These are phyloP conservation scores for Trichoderma sp. DNA, from an alignment of 2,329 filamentous ascomycete genomes.

Conservation along the genomic window DNA sequence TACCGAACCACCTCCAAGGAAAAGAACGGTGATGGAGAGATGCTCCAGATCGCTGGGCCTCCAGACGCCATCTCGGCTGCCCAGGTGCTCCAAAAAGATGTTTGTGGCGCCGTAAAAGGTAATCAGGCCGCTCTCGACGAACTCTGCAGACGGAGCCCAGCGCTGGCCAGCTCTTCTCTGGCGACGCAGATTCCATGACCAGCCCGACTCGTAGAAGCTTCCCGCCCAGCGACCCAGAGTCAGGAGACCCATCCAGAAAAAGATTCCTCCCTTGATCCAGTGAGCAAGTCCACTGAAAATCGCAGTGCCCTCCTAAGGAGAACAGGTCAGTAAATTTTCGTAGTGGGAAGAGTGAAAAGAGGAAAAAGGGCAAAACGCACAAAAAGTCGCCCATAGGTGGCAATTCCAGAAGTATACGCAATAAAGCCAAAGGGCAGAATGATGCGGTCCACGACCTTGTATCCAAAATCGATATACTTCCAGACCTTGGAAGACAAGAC, in stretches of 20 bases:
- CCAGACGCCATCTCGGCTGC: constrained; percentile 71
- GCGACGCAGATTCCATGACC: constrained; percentile 92
- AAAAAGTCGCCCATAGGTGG: constrained; percentile 81
- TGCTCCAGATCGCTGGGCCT: constrained; percentile 83
- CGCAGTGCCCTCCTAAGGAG: constrained; percentile 59
- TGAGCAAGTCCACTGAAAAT: constrained; percentile 88
- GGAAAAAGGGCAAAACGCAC: constrained; percentile 53
- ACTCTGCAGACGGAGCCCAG: constrained; percentile 81
- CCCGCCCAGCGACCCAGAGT: constrained; percentile 89
- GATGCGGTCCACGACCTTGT: constrained; percentile 71
- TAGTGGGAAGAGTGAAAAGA: too few species aligned
- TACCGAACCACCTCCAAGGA: constrained; percentile 88
- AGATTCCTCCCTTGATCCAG: constrained; percentile 91
- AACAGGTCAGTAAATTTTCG: background rate
- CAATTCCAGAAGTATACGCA: constrained; percentile 68
- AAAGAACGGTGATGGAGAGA: constrained; percentile 87
- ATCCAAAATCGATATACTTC: constrained; percentile 59
- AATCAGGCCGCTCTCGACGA: constrained; percentile 85
- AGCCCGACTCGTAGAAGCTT: constrained; percentile 85
- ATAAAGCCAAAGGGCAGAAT: constrained; percentile 79
- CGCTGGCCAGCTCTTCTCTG: constrained; percentile 51
- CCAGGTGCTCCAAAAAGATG: constrained; percentile 88
- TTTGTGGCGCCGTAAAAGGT: constrained; percentile 88
- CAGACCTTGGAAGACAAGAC: constrained; percentile 60
- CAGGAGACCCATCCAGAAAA: constrained; percentile 88